Evolutionary conservation across 176 grass and related monocot genomes (phyloP).

Genomic region (Thalia dealbata): DNA sequence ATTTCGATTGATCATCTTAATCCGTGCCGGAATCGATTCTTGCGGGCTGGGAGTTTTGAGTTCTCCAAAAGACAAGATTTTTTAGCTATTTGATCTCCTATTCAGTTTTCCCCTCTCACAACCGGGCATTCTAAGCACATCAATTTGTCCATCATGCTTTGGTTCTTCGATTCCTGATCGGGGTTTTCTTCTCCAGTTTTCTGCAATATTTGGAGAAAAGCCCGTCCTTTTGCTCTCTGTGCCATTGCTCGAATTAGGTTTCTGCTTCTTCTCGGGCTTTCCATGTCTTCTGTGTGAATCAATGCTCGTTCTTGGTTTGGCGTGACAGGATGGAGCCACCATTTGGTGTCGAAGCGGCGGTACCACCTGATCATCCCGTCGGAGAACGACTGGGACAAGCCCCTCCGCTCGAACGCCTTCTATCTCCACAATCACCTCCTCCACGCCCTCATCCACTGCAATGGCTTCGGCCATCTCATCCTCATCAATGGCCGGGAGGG

Average conservation of each 20-base stretch:
- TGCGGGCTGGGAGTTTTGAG: neutral
- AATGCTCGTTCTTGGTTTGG: conserved; percentile 3
- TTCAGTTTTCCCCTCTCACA: neutral
- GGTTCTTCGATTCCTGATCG: neutral
- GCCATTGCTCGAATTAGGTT: neutral
- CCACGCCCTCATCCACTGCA: conserved; percentile 76
- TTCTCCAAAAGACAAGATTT: neutral
- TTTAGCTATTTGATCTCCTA: neutral
- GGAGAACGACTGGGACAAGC: conserved; percentile 38
- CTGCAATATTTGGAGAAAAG: neutral
- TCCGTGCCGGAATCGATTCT: neutral
- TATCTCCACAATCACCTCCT: conserved; percentile 51
- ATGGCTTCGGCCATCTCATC: conserved; percentile 86
- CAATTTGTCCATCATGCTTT: neutral
- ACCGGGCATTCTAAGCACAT: neutral
- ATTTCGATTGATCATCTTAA: neutral
- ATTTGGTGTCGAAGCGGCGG: conserved; percentile 77
- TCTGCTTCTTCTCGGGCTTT: neutral
- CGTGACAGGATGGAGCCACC: conserved; percentile 67
- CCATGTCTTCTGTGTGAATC: too few species aligned
- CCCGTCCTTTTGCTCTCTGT: neutral
- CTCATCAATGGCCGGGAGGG: conserved; percentile 34
- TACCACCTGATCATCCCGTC: conserved; percentile 86
- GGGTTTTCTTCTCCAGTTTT: neutral
- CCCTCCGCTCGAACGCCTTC: conserved; percentile 28